Evolutionary conservation across 73 alveolate species (phyloP).

Genomic region (Stentor roeselii): DNA sequence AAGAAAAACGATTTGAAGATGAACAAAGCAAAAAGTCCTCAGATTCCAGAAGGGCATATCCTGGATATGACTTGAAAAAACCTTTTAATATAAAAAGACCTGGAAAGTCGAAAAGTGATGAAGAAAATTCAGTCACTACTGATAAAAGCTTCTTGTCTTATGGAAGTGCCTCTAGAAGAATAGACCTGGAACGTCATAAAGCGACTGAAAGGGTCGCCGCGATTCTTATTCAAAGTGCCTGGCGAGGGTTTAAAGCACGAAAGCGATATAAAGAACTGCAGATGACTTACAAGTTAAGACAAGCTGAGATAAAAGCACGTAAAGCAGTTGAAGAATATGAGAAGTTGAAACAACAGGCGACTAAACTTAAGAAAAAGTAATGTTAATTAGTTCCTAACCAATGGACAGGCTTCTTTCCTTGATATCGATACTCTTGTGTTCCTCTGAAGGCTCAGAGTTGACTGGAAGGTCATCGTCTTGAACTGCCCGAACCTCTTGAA

Average conservation of each 20-base stretch:
- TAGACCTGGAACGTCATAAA: not conserved
- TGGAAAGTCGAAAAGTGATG: not conserved
- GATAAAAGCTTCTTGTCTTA: not conserved
- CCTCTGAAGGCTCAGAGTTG: too few species aligned
- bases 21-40: not conserved
- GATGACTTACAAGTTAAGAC: not conserved
- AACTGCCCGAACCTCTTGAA: slow-evolving; percentile 13
- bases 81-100: not conserved
- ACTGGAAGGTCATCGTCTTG: not conserved
- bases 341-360: too few species aligned
- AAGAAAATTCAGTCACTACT: not conserved
- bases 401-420: too few species aligned
- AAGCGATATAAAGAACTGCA: not conserved
- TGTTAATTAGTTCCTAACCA: too few species aligned
- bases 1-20: not conserved
- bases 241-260: not conserved
- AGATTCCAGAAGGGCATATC: not conserved
- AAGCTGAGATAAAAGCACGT: not conserved
- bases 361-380: too few species aligned
- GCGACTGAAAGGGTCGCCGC: not conserved
- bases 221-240: not conserved
- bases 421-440: too few species aligned
- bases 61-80: not conserved
- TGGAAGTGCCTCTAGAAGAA: not conserved
- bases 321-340: too few species aligned